phyloP scores from a whole-genome alignment of 2,329 filamentous ascomycete species.

The Sordariomycetes sp. region DNA sequence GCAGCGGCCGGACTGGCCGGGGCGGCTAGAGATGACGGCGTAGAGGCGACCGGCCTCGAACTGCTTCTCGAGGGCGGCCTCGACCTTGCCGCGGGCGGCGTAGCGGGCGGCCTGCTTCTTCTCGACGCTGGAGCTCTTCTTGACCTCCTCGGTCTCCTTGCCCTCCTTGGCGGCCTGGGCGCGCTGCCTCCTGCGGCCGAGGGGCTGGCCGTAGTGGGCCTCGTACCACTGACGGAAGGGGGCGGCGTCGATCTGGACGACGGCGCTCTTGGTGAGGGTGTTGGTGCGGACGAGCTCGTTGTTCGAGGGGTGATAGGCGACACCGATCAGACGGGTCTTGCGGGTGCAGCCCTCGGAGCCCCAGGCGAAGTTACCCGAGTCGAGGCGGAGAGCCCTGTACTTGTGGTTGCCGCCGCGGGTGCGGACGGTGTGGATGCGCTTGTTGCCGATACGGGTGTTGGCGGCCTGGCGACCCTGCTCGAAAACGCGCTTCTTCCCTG shows the following conservation, averaged over 20 bases:
- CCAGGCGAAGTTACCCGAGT: conserved; percentile 99
- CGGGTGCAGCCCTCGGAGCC: conserved; percentile 94
- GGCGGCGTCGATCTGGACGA: conserved; percentile 96
- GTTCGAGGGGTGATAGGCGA: conserved; percentile 99
- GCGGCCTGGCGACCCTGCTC: conserved; percentile 98
- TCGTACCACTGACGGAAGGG: conserved; percentile 99
- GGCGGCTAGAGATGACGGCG: conserved; percentile 83
- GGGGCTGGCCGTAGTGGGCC: conserved; percentile 88
- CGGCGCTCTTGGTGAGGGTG: conserved; percentile 97
- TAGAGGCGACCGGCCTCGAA: conserved; percentile 98
- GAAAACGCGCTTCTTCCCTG: conserved; percentile 95
- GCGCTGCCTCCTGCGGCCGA: conserved; percentile 86
- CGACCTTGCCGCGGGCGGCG: conserved; percentile 81
- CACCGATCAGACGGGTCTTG: conserved; percentile 98
- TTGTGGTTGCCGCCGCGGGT: conserved; percentile 98
- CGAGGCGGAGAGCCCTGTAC: conserved; percentile 97
- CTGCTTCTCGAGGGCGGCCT: conserved; percentile 86
- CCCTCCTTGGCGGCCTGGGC: conserved; percentile 50
- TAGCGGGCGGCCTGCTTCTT: conserved; percentile 90
- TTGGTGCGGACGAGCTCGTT: conserved; percentile 99
- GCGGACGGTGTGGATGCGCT: conserved; percentile 94
- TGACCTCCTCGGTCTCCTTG: conserved; percentile 52
- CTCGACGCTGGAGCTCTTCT: conserved; percentile 94
- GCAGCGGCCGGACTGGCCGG: conserved; percentile 90
- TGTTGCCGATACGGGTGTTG: conserved; percentile 97